Percentiles rank a stretch among this genome's conserved stretches.
These are phyloP conservation scores for Hydnomerulius pinastri DNA, from an alignment of 768 basidiomycete genomes.

Conservation along the genomic window DNA sequence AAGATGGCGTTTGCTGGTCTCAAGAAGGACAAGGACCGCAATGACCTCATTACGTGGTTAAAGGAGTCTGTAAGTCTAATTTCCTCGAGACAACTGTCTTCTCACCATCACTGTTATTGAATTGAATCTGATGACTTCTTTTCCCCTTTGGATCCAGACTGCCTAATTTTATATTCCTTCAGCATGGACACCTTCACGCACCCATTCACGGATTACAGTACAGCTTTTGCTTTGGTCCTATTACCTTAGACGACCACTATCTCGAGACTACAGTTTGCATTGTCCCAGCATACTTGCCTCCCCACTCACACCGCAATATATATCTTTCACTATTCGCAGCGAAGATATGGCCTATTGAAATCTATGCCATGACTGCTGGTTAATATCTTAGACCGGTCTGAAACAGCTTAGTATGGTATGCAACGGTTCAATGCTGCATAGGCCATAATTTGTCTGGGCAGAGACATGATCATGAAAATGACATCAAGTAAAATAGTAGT, in stretches of 20 bases:
- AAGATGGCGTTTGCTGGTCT: conserved; percentile 99
- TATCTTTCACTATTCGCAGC: background rate
- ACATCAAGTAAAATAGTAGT: background rate
- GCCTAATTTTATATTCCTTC: conserved; percentile 24
- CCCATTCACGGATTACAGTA: conserved; percentile 27
- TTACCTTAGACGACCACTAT: conserved; percentile 36
- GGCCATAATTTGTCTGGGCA: too few relatives aligned
- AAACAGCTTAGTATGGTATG: too few relatives aligned
- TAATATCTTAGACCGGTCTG: background rate
- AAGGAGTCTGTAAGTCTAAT: conserved; percentile 63
- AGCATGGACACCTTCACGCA: conserved; percentile 12
- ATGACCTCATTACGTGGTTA: conserved; percentile 86
- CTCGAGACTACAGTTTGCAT: conserved; percentile 13
- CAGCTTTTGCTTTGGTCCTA: conserved; percentile 26
- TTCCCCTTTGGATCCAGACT: conserved; percentile 16
- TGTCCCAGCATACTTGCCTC: conserved; percentile 20
- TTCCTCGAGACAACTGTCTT: background rate
- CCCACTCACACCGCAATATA: conserved; percentile 32
- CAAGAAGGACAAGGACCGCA: conserved; percentile 98
- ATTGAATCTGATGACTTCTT: background rate
- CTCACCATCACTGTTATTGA: background rate
- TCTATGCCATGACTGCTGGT: background rate
- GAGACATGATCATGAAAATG: too few relatives aligned
- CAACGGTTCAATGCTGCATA: too few relatives aligned
- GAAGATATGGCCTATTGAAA: background rate